Evolutionary conservation across 768 basidiomycete species (phyloP), one percentile per base, ranked within the genome.

Genomic region (Kwoniella shandongensis): DNA sequence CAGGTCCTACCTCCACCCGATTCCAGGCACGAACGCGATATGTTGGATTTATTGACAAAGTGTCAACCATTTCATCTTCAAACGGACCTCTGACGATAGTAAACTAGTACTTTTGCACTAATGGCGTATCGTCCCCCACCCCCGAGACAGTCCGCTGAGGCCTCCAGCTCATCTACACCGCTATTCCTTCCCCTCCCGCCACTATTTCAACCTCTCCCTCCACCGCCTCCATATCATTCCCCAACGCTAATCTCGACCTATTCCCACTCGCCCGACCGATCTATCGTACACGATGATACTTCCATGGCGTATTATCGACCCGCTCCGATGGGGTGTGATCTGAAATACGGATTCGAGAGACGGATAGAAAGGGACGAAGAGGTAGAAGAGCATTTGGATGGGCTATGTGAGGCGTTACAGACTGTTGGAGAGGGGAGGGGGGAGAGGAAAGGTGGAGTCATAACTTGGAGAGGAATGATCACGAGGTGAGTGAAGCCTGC

Each of bases 391-490:
- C 73, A 75, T 55, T 44, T 77, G 29, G 74, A 75, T 61, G 76
- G 77, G 27, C 44, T 77, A 10, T 72, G 67, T 57, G 65, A 68
- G 54, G 61, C 65, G 40, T 46, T 73, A 46, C 44, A 44, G 49
- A 29, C 61, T 29, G 54, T 63, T 6, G 18, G 51, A 41, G 15
- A 30, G 18, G 26, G 11, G 45, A 23, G 32, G 45, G 35, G 47
- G 42, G 56, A 67, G 55, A 63, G 66, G 56, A 55, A 48, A 49
- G 67, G 67, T 2, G 71, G 70, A 2, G 51, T 77, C 20, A 67
- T 78, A 26, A 77, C 73, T 18, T 78, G 76, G 74, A 59, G 77
- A 57, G 77, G 77, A 2, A 76, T 76, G 72, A 60, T 76, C 18
- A 78, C 77, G 7, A 70, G 73, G 75, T 73, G 48, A 49, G 66